Evolutionary conservation across 2,329 filamentous ascomycete genomes (phyloP), one percentile per base, ranked within the genome.

Genomic region (Aspergillus clavatus): DNA sequence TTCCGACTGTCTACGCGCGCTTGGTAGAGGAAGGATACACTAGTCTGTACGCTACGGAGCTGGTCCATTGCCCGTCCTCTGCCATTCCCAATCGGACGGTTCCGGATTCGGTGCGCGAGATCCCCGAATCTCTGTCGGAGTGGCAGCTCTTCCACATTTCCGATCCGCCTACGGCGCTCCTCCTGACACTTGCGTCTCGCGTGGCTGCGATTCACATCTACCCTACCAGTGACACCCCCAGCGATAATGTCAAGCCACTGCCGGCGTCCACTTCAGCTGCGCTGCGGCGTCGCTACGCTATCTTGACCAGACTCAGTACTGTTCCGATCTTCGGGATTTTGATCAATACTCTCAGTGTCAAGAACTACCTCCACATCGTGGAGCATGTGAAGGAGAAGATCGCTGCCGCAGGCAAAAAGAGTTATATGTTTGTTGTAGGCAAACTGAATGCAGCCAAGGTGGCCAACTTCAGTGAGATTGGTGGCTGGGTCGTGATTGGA

Each of bases 361-460:
- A 85, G 48, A 94, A 96, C 64, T 97, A 96, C 71, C 78, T 96
- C 52, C 73, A 81, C 11, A 89, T 90, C 0, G 82, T 97, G 31
- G 78, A 85, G 11, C 77, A 85, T 43, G 78, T 96, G 24, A 83
- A 86, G 48, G 67, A 73, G 6, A 80, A 83, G 50, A 95, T 98
- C 55, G 78, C 81, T 0, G 77, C 75, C 0, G 87, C 88, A 0
- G 90, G 89, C 8, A 97, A 97, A 73, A 98, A 97, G 72, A 86
- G 82, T 64, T 98, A 98, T 66, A 88, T 91, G 1, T 88, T 98
- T 38, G 93, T 98, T 2, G 93, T 98, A 0, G 93, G 93, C 47
- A 97, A 97, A 66, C 76, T 98, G 21, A 98, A 97, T 61, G 84
- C 90, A 0, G 91, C 90, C 28, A 98, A 98, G 67, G 77, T 98